Base-by-base conservation (phyloP, 306 rosid genomes). In the Rubus idaeus region DNA sequence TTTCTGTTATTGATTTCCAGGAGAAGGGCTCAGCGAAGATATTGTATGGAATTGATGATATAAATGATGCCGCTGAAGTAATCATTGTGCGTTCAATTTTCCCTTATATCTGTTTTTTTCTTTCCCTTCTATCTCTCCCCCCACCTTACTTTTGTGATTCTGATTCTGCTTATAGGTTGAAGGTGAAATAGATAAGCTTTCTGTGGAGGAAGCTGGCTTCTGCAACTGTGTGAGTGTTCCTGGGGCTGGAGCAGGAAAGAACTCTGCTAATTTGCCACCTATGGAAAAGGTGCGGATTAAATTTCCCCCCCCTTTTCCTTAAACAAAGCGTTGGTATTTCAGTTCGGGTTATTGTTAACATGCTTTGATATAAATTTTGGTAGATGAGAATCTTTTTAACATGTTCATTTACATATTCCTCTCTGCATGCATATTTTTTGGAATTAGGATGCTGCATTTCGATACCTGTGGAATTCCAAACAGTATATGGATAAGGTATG, bases 121-220 rank as follows among this genome's bases (percentile, higher is more conserved):
- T 77, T 57, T 62, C 46, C 71, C 39, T 44, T 71, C 39, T 63
- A 56, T 64, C 52, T 18, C 55, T 46, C 17, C 17, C 47, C 53
- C 10, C 44, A 40, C 39, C 44, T 68, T 49, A 67, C 53, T 61
- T 18, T 41, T 18, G 53, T 53, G 1, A 1, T 64, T 83, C 66
- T 68, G 49, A 46, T 80, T 68, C 74, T 77, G 73, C 63, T 61
- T 37, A 73, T 82, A 94, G 97, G 98, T 92, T 71, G 98, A 94
- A 80, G 97, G 98, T 69, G 98, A 94, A 83, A 69, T 88, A 66
- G 98, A 94, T 78, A 94, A 94, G 89, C 97, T 94, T 82, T 94
- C 98, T 39, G 81, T 92, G 45, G 97, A 92, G 83, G 98, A 94
- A 80, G 96, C 93, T 80, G 98, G 97, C 75, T 85, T 90, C 80